Conservation (phyloP, 2,329 filamentous ascomycete species). For the Alternaria sp. region DNA sequence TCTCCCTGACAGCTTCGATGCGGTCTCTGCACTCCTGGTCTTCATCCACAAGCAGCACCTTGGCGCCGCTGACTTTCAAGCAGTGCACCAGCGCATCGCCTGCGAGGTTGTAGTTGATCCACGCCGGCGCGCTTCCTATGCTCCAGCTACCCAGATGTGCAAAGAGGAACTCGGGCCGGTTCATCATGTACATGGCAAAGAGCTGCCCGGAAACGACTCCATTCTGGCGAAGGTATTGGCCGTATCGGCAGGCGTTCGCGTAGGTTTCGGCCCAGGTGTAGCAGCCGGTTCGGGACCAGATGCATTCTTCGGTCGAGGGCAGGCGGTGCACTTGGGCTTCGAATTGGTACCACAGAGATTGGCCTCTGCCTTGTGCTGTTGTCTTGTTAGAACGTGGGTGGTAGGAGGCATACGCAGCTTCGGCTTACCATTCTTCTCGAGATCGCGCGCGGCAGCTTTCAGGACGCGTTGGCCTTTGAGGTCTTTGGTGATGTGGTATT, state of each 20-base stretch:
- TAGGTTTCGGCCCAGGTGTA: conserved; percentile 49
- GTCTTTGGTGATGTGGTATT: conserved; percentile 71
- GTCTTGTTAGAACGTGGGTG: conserved; percentile 1
- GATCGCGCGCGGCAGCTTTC: conserved; percentile 54
- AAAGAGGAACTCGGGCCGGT: conserved; percentile 71
- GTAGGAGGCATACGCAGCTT: not conserved
- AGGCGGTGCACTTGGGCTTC: conserved; percentile 61
- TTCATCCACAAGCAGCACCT: conserved; percentile 55
- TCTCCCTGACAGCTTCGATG: conserved; percentile 59
- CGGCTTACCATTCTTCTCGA: conserved; percentile 57
- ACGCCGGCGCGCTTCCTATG: conserved; percentile 71
- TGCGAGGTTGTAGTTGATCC: conserved; percentile 74
- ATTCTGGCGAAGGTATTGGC: conserved; percentile 45
- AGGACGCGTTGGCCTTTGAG: conserved; percentile 55
- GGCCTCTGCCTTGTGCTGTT: conserved; percentile 52
- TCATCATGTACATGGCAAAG: conserved; percentile 71
- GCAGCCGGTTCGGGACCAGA: conserved; percentile 70
- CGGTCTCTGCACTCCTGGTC: conserved; percentile 60
- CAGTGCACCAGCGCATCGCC: conserved; percentile 71
- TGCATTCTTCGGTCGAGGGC: conserved; percentile 59
- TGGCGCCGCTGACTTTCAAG: conserved; percentile 63
- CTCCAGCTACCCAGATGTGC: conserved; percentile 69
- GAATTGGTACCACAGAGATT: conserved; percentile 71
- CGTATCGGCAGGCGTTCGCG: conserved; percentile 50
- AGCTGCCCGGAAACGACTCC: conserved; percentile 67